Evolutionary conservation across 2,329 filamentous ascomycete species (phyloP).

Genomic region (Monilinia fructigena): DNA sequence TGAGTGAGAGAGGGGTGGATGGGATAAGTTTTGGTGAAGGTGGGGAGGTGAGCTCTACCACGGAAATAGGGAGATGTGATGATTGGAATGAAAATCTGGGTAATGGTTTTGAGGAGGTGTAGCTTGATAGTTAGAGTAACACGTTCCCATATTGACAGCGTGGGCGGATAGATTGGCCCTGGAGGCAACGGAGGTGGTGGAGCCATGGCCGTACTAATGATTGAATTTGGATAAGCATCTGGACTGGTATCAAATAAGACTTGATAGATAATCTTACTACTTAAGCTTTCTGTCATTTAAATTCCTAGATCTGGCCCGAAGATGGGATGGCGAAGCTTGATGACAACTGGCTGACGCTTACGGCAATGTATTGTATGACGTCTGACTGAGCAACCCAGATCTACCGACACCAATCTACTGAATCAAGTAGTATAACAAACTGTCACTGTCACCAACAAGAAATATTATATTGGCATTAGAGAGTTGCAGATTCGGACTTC

Average conservation of each 20-base stretch:
- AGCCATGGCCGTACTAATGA: background rate
- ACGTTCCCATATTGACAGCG: background rate
- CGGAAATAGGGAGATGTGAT: background rate
- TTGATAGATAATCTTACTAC: too few relatives aligned
- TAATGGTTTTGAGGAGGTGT: background rate
- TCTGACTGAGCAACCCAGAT: background rate
- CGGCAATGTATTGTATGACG: background rate
- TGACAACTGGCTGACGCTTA: background rate
- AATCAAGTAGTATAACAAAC: background rate
- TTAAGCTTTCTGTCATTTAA: background rate
- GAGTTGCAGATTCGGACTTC: background rate
- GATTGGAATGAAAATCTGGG: background rate
- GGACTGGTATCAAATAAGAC: background rate
- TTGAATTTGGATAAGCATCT: background rate
- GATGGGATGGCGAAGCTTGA: background rate
- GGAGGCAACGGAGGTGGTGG: background rate
- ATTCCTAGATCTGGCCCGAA: background rate
- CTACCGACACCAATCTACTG: background rate
- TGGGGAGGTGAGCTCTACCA: slow-evolving; percentile 8
- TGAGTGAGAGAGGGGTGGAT: slow-evolving; percentile 19
- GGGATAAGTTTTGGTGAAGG: slow-evolving; percentile 22
- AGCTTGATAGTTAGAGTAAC: background rate
- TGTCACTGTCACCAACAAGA: background rate
- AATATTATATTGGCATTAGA: background rate
- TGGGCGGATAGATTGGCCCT: slow-evolving; percentile 13